phyloP scores from a whole-genome alignment of 495 filamentous ascomycete genomes.

The Neurospora sp. region DNA sequence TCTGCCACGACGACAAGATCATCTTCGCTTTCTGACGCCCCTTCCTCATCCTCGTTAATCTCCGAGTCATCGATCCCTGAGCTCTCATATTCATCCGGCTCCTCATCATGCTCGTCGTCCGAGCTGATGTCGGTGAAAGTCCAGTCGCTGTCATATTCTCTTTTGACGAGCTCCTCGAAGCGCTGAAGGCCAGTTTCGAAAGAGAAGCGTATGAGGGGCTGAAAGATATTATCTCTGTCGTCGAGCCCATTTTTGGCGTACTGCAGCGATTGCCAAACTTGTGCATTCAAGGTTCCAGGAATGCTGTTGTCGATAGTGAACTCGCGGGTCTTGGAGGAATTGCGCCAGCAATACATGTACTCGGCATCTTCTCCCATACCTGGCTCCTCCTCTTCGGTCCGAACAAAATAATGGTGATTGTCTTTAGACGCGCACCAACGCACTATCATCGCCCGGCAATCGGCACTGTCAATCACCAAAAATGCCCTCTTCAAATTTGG shows the following conservation, averaged over 20 bases:
- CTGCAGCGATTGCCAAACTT: background rate
- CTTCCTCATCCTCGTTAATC: constrained; percentile 5
- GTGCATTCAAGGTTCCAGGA: background rate
- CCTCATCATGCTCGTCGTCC: background rate
- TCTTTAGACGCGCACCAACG: constrained; percentile 21
- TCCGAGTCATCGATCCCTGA: constrained; percentile 22
- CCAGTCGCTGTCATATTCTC: background rate
- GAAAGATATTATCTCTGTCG: background rate
- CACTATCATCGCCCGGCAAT: background rate
- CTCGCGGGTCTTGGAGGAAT: constrained; percentile 8
- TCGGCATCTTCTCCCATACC: constrained; percentile 6
- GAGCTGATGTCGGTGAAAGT: background rate
- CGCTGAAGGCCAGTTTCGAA: background rate
- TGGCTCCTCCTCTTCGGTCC: constrained; percentile 8
- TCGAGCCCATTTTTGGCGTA: background rate
- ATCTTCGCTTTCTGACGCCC: constrained; percentile 6
- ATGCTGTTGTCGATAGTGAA: background rate
- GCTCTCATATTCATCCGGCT: constrained; percentile 22
- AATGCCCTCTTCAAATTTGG: constrained; percentile 12
- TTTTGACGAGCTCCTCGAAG: constrained; percentile 4
- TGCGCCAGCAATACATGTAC: constrained; percentile 27
- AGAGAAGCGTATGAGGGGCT: constrained; percentile 19
- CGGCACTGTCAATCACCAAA: background rate
- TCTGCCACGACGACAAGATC: constrained; percentile 11
- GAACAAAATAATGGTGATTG: constrained; percentile 8